Evolutionary conservation across 768 basidiomycete genomes (phyloP).

Genomic region (Lyophyllum semitale): DNA sequence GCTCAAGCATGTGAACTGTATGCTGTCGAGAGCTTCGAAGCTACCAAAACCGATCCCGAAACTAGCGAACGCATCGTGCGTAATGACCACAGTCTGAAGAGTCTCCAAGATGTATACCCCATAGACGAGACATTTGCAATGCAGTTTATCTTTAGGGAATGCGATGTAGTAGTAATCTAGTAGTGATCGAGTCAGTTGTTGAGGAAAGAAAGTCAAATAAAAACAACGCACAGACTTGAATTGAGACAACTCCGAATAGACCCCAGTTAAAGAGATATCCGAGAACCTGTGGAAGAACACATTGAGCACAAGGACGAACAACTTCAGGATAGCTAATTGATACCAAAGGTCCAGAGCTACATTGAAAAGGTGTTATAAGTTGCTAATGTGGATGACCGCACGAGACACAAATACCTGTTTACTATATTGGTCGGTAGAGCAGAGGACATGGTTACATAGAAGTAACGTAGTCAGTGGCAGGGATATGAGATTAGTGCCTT

Average conservation of each 20-base stretch:
- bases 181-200: background rate
- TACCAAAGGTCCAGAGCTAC: constrained; percentile 23
- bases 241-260: constrained; percentile 28
- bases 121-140: constrained; percentile 27
- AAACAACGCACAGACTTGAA: constrained; percentile 30
- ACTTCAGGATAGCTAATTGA: background rate
- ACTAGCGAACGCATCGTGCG: constrained; percentile 26
- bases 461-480: background rate
- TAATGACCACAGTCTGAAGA: constrained; percentile 26
- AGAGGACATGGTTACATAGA: constrained; percentile 6
- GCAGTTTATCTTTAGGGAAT: constrained; percentile 26
- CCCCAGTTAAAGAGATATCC: constrained; percentile 31
- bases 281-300: constrained; percentile 21
- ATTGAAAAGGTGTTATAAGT: background rate
- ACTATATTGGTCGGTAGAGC: constrained; percentile 14
- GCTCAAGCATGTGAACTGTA: constrained; percentile 26
- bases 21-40: constrained; percentile 22
- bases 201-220: background rate
- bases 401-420: constrained; percentile 8
- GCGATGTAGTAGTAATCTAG: constrained; percentile 33
- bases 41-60: constrained; percentile 30
- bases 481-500: background rate
- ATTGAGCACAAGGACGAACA: background rate
- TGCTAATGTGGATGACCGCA: background rate
- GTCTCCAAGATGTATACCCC: constrained; percentile 29